Evolutionary conservation across 116 monocot genomes (phyloP), one percentile per base, ranked within the genome.

Genomic region (Thalassia testudinum): DNA sequence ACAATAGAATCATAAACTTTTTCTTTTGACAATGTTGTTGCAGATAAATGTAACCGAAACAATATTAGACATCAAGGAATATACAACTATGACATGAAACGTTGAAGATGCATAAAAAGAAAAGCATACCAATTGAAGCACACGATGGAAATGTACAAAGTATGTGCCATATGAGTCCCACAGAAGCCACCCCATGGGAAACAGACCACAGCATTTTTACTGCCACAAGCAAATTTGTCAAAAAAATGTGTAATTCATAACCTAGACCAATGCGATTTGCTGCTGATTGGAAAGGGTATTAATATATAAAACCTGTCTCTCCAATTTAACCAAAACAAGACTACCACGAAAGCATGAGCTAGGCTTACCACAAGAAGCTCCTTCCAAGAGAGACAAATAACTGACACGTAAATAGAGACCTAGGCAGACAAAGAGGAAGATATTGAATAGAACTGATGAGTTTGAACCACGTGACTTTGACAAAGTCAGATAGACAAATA

Each of bases 141-240:
- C 97, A 88, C n/a, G 62, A 72, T 21, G 97, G 97, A 69, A 97
- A 97, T 30, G 71, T 82, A 26, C 49, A 26, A 58, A 88, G 76
- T 75, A 85, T 65, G 47, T 88, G 77, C 42, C 71, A 66, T 29
- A 97, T 70, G 56, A 85, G 70, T 25, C 61, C 48, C 47, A 68
- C 70, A 61, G 70, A 72, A 51, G 89, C 68, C 20, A 75, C 60
- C 50, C 77, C 88, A 77, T 89, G 72, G 52, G 64, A 73, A 25
- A 85, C 45, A 59, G 79, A 57, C 74, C 83, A 97, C 16, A 56
- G 44, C 12, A 97, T 49, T 38, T 74, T 69, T 8, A 55, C 50
- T 56, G 49, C 24, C 34, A 49, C 37, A 49, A 67, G 47, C 60
- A 42, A 72, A 26, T 64, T 87, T 93, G 70, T 25, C 45, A 24